phyloP scores from a whole-genome alignment of 2,329 filamentous ascomycete genomes.

The Curvularia spicifera region DNA sequence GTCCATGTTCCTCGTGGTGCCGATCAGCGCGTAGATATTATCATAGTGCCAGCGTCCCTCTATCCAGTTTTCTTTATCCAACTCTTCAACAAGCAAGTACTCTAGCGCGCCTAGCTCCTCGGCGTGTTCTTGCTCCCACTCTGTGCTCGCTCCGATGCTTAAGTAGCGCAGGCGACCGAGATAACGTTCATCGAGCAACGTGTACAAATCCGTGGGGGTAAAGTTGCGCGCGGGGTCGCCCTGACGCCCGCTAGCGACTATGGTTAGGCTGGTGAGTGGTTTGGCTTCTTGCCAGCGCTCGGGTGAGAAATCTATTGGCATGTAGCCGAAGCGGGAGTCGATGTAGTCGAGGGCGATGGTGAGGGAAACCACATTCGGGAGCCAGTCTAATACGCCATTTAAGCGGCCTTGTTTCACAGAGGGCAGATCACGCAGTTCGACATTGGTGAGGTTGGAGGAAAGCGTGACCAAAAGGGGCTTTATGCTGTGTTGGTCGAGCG shows the following conservation, averaged over 20 bases:
- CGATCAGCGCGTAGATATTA: constrained; percentile 10
- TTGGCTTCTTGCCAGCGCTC: constrained; percentile 31
- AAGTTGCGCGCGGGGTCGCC: constrained; percentile 47
- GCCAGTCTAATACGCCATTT: constrained; percentile 51
- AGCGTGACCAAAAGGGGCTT: constrained; percentile 47
- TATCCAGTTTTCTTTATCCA: constrained; percentile 49
- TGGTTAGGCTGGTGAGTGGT: constrained; percentile 48
- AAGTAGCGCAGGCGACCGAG: constrained; percentile 51
- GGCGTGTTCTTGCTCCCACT: constrained; percentile 47
- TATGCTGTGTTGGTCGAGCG: constrained; percentile 47
- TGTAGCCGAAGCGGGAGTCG: constrained; percentile 48
- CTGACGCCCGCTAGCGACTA: constrained; percentile 49
- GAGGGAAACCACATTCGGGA: constrained; percentile 50
- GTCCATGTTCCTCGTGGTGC: constrained; percentile 13
- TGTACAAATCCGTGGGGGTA: constrained; percentile 51
- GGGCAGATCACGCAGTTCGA: constrained; percentile 53
- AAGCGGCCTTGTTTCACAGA: constrained; percentile 48
- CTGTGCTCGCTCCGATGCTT: constrained; percentile 47
- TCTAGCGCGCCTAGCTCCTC: constrained; percentile 50
- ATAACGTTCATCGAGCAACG: constrained; percentile 50
- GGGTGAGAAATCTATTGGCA: constrained; percentile 25
- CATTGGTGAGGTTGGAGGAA: constrained; percentile 40
- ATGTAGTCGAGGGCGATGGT: constrained; percentile 58
- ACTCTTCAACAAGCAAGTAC: constrained; percentile 46
- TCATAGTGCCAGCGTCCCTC: constrained; percentile 45